Conservation (phyloP, 2,329 filamentous ascomycete species). For the Mycogone perniciosa region DNA sequence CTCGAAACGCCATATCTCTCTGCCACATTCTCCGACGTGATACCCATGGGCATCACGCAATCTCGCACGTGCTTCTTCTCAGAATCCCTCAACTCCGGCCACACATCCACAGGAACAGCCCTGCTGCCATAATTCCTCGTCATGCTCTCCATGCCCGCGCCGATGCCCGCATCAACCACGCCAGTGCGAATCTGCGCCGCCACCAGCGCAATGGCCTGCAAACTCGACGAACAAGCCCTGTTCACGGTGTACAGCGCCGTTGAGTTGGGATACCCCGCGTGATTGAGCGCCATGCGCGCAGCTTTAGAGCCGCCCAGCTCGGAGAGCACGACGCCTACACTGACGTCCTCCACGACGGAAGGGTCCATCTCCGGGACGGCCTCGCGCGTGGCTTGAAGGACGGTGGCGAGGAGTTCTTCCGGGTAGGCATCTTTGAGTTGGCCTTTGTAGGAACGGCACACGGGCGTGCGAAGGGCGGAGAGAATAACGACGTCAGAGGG, state of each 20-base stretch:
- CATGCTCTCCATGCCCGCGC: slow-evolving; percentile 94
- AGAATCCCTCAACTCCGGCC: slow-evolving; percentile 64
- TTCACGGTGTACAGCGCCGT: slow-evolving; percentile 84
- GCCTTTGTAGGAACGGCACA: slow-evolving; percentile 79
- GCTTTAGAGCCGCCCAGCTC: slow-evolving; percentile 89
- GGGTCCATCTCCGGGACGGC: slow-evolving; percentile 68
- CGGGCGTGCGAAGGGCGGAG: slow-evolving; percentile 81
- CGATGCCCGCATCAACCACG: slow-evolving; percentile 67
- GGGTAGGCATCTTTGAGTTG: slow-evolving; percentile 82
- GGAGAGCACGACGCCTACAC: slow-evolving; percentile 81
- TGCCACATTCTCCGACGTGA: slow-evolving; percentile 86
- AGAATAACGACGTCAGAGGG: slow-evolving; percentile 82
- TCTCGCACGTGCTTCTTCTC: slow-evolving; percentile 65
- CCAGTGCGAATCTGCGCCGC: slow-evolving; percentile 71
- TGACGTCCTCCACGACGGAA: slow-evolving; percentile 66
- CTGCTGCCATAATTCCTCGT: slow-evolving; percentile 78
- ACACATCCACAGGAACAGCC: slow-evolving; percentile 78
- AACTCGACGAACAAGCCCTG: slow-evolving; percentile 72
- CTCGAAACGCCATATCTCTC: slow-evolving; percentile 65
- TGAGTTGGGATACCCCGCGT: slow-evolving; percentile 66
- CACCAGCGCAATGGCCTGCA: slow-evolving; percentile 70
- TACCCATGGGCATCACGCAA: slow-evolving; percentile 91
- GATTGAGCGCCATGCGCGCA: slow-evolving; percentile 82
- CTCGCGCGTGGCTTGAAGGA: slow-evolving; percentile 40
- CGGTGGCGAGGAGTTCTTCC: slow-evolving; percentile 73